A percentile compares a stretch with the other conserved stretches of the same genome.
Conservation (phyloP, 2,329 filamentous ascomycete genomes). For the Blastomyces emzantsi region DNA sequence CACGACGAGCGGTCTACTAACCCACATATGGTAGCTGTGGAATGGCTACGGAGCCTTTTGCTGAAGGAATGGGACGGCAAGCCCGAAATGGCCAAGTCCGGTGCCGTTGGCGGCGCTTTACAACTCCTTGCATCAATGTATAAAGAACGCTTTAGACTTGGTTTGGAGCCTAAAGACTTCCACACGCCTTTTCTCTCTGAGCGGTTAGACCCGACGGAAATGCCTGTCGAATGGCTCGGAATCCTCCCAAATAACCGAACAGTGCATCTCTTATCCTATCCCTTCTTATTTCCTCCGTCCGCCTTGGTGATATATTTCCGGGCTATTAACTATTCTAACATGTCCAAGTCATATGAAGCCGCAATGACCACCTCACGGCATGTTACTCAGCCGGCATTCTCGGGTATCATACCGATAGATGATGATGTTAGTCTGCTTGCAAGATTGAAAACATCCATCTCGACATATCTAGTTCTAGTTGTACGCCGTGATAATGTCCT, state of each 20-base stretch:
- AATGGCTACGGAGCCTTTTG: conserved; percentile 55
- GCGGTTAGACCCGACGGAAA: conserved; percentile 62
- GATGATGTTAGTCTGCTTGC: conserved; percentile 55
- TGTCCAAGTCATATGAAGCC: conserved; percentile 71
- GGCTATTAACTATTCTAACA: conserved; percentile 74
- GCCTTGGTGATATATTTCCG: conserved; percentile 76
- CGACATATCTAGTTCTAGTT: conserved; percentile 61
- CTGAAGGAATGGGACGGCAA: conserved; percentile 73
- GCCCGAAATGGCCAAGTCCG: conserved; percentile 58
- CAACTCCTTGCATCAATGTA: conserved; percentile 64
- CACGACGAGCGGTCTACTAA: conserved; percentile 18
- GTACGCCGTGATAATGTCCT: conserved; percentile 60
- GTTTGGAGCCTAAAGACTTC: conserved; percentile 61
- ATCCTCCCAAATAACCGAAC: conserved; percentile 53
- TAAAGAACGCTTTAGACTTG: conserved; percentile 58
- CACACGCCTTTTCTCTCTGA: conserved; percentile 67
- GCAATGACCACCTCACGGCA: conserved; percentile 44
- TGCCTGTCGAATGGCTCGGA: conserved; percentile 63
- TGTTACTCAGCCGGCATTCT: conserved; percentile 38
- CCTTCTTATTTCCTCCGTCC: conserved; percentile 67
- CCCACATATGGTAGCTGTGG: conserved; percentile 30
- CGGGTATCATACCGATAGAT: conserved; percentile 36
- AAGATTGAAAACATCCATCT: conserved; percentile 56
- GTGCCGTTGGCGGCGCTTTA: conserved; percentile 67
- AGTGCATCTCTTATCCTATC: conserved; percentile 68